Conservation (phyloP, 2,329 filamentous ascomycete species). For the Thielaviopsis punctulata region DNA sequence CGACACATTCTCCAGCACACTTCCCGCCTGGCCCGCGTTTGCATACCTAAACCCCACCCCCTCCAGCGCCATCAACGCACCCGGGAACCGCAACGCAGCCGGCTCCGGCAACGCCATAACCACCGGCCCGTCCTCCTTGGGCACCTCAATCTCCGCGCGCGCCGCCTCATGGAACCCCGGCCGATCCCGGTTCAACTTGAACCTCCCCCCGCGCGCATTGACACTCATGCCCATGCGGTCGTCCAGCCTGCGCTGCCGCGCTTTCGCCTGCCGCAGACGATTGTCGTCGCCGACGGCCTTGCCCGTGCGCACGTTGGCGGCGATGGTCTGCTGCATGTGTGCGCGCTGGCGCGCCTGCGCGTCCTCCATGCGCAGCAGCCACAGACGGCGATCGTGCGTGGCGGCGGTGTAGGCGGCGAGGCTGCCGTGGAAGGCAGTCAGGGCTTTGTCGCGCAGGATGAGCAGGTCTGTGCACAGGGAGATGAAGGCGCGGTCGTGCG, state of each 20-base stretch:
- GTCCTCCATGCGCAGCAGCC: conserved; percentile 60
- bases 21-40: conserved; percentile 4
- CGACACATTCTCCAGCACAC: conserved; percentile 44
- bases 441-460: conserved; percentile 52
- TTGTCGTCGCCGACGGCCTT: conserved; percentile 68
- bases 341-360: conserved; percentile 66
- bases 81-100: conserved; percentile 49
- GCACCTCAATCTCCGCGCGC: conserved; percentile 55
- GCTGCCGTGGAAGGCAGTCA: conserved; percentile 61
- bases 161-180: conserved; percentile 40
- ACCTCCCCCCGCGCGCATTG: conserved; percentile 51
- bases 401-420: conserved; percentile 54
- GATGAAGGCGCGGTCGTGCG: conserved; percentile 69
- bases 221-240: conserved; percentile 65
- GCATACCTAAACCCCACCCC: conserved; percentile 48
- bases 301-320: conserved; percentile 56
- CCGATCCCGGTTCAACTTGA: conserved; percentile 65
- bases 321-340: conserved; percentile 65
- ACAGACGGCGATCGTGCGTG: conserved; percentile 47
- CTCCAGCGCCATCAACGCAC: conserved; percentile 55
- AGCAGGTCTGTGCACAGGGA: conserved; percentile 63
- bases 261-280: conserved; percentile 71
- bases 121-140: conserved; percentile 41
- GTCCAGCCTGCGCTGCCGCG: conserved; percentile 68
- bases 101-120: conserved; percentile 43